Evolutionary conservation across 805 yeast species (phyloP).

Genomic region (Pichia kluyveri): DNA sequence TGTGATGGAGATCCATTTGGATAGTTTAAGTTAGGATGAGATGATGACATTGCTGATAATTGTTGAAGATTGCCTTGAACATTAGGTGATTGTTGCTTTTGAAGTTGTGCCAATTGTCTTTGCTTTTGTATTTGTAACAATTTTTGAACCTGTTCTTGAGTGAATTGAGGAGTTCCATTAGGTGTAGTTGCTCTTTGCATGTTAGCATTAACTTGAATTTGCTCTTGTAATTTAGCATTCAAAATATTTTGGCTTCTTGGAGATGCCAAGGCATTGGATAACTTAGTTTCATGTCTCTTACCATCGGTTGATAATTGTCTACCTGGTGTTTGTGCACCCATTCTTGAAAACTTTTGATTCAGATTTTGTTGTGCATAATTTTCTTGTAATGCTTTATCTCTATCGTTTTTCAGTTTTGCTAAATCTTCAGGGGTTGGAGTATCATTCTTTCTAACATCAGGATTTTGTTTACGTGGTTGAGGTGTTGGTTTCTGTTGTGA

Average conservation of each 20-base stretch:
- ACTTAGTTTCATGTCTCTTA: conserved; percentile 10
- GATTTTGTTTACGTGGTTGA: conserved; percentile 23
- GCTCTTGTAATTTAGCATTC: not conserved
- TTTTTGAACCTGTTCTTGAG: conserved; percentile 54
- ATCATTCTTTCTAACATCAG: conserved; percentile 28
- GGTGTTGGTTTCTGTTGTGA: conserved; percentile 53
- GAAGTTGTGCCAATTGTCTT: conserved; percentile 21
- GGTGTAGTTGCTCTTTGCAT: conserved; percentile 35
- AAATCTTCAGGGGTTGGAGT: conserved; percentile 80
- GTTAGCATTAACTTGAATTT: not conserved
- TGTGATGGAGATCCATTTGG: not conserved
- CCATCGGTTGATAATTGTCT: conserved; percentile 13
- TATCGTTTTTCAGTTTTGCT: conserved; percentile 71
- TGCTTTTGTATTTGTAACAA: conserved; percentile 44
- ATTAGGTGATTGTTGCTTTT: conserved; percentile 12
- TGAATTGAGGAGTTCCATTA: conserved; percentile 49
- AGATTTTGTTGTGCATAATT: conserved; percentile 36
- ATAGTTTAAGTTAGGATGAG: not conserved
- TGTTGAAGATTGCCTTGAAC: conserved; percentile 12
- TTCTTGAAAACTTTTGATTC: conserved; percentile 15
- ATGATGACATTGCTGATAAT: not conserved
- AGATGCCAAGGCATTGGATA: conserved; percentile 6
- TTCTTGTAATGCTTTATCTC: conserved; percentile 80
- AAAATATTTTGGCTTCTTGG: conserved; percentile 3
- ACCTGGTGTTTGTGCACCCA: conserved; percentile 14